A percentile compares a stretch with the other conserved stretches of the same genome.
Conservation (phyloP, 176 grass and related monocot species). For the Luzula sylvatica region DNA sequence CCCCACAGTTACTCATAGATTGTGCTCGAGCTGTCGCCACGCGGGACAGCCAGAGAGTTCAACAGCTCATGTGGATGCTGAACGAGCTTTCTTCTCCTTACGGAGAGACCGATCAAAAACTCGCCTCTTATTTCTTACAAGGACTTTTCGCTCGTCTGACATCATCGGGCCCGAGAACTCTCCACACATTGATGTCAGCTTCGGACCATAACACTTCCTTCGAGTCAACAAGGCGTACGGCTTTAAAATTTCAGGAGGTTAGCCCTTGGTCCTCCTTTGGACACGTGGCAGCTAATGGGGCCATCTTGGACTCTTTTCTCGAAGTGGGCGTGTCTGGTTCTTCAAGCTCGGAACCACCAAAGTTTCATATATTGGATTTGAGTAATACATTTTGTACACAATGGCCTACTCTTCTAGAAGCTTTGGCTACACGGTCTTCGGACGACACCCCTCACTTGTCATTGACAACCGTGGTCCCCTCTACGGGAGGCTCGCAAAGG, state of each 20-base stretch:
- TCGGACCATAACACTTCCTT: constrained; percentile 77
- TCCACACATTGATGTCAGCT: constrained; percentile 57
- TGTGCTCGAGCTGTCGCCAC: constrained; percentile 59
- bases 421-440: constrained; percentile 74
- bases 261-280: constrained; percentile 98
- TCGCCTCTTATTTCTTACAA: constrained; percentile 82
- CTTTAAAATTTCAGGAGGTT: constrained; percentile 86
- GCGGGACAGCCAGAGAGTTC: constrained; percentile 77
- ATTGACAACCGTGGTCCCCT: constrained; percentile 72
- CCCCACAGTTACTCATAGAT: constrained; percentile 62
- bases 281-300: constrained; percentile 92
- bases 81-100: constrained; percentile 96
- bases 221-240: constrained; percentile 81
- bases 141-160: constrained; percentile 78
- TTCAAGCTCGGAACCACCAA: constrained; percentile 30
- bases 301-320: constrained; percentile 92
- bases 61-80: constrained; percentile 99
- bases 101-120: constrained; percentile 93
- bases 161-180: constrained; percentile 49
- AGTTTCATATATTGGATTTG: constrained; percentile 92
- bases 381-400: constrained; percentile 99
- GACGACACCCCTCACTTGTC: constrained; percentile 97
- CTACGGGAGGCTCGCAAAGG: constrained; percentile 49
- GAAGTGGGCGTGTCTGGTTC: constrained; percentile 42
- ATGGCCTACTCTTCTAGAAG: constrained; percentile 97